Evolutionary conservation across 2,329 filamentous ascomycete species (phyloP).

Genomic region (Pyrenophora seminiperda): DNA sequence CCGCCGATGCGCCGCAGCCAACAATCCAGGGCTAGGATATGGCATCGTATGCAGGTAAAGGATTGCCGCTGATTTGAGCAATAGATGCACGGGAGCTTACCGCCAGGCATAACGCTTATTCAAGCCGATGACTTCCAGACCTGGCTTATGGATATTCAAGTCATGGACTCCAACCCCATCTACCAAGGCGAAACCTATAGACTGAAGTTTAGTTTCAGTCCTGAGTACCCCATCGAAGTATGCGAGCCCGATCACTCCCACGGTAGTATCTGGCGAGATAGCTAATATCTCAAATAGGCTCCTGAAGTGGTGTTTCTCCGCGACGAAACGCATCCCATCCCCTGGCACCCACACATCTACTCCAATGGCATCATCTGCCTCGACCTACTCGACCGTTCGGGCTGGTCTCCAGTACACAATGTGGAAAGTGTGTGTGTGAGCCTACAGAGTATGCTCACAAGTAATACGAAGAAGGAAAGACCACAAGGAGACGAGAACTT

Average conservation of each 20-base stretch:
- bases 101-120: conserved; percentile 76
- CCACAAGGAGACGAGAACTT: conserved; percentile 91
- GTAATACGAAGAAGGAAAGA: conserved; percentile 88
- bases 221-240: conserved; percentile 80
- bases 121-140: conserved; percentile 81
- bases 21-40: background rate
- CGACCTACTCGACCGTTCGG: conserved; percentile 82
- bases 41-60: background rate
- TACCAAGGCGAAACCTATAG: conserved; percentile 82
- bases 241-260: background rate
- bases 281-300: conserved; percentile 60
- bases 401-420: conserved; percentile 96
- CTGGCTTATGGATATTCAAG: conserved; percentile 90
- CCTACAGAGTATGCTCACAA: conserved; percentile 96
- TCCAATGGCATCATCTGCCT: conserved; percentile 98
- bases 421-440: conserved; percentile 97
- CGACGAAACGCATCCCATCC: conserved; percentile 67
- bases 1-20: background rate
- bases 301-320: conserved; percentile 91
- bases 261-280: too few relatives aligned
- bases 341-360: conserved; percentile 97
- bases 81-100: conserved; percentile 63
- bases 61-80: background rate
- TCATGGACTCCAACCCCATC: conserved; percentile 87
- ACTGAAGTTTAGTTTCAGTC: conserved; percentile 83